phyloP scores from a whole-genome alignment of 2,329 filamentous ascomycete species.

The Stagonosporopsis rhizophila region DNA sequence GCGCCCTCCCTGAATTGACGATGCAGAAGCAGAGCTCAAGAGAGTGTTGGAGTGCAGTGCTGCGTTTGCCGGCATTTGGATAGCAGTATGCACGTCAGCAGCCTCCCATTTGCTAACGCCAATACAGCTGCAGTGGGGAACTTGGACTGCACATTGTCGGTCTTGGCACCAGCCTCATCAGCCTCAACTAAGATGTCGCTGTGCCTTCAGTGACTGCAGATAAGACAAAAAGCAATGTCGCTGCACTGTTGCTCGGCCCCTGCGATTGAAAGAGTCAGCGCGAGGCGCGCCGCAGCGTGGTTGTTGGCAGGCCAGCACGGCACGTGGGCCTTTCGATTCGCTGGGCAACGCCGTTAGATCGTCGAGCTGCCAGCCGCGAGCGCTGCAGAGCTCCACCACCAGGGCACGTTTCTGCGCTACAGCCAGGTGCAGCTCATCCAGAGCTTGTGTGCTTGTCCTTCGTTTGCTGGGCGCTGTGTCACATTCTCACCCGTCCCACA shows the following conservation, averaged over 20 bases:
- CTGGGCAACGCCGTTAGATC: slow-evolving; percentile 21
- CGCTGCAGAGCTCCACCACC: slow-evolving; percentile 20
- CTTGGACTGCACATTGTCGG: too few species aligned
- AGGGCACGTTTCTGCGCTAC: slow-evolving; percentile 17
- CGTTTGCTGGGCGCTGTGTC: slow-evolving; percentile 18
- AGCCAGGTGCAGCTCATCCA: slow-evolving; percentile 13
- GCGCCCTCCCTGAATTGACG: too few species aligned
- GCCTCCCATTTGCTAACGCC: slow-evolving; percentile 17
- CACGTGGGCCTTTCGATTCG: slow-evolving; percentile 32
- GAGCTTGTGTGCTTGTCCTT: slow-evolving; percentile 6
- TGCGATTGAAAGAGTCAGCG: background rate
- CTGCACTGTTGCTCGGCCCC: background rate
- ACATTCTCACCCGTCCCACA: slow-evolving; percentile 14
- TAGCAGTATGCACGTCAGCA: slow-evolving; percentile 8
- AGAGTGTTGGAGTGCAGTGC: background rate
- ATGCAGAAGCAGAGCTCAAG: too few species aligned
- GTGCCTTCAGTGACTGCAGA: background rate
- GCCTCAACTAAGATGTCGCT: background rate
- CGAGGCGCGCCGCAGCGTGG: slow-evolving; percentile 2
- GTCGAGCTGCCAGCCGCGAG: background rate
- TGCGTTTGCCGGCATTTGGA: background rate
- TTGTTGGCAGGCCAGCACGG: slow-evolving; percentile 11
- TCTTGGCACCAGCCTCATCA: slow-evolving; percentile 11
- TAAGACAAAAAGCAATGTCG: background rate
- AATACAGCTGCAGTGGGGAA: background rate